Evolutionary conservation across 441 rosid species (phyloP), one percentile per base, ranked within the genome.

Genomic region (Arabidopsis hybrid): DNA sequence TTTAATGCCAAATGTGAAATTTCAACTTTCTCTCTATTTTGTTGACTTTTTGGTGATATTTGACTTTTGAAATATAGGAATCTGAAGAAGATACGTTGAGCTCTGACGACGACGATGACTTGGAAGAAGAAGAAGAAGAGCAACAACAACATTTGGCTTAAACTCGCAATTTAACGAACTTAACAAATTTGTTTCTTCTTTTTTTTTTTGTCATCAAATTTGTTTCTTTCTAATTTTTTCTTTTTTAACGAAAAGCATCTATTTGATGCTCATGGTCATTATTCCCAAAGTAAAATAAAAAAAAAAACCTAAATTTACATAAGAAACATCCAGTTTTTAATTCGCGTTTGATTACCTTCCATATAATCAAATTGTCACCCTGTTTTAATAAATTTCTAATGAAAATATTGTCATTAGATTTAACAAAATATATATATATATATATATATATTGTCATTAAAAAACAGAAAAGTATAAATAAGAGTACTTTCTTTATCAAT

Each of bases 111-210:
- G 86, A 82, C 5, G 85, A 82, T 46, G 70, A 56, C 7, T 47
- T 56, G 45, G 79, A 63, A 4, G 81, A 75, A 2, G 83, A 21
- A 26, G 77, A 75, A 3, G 83, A 26, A 34, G 77, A 65, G 49
- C 72, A 80, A 55, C 87, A 64, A 11, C 88, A 51, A 35, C 88
- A 82, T 74, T 71, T 74, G 52, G 79, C 77, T 67, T 72, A 66
- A 77, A 21, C 21, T 11, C 39, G 1, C 58, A 35, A 32, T 5
- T 16, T 47, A 65, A 58, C 66, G n/a, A 49, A 43, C 45, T 60
- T 51, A 55, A 52, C 55, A 2, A 43, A 4, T 32, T 45, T 35
- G 35, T 14, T 45, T 57, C 10, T 12, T n/a, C n/a, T n/a, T n/a
- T n/a, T n/a, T n/a, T n/a, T n/a, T n/a, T n/a, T n/a, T n/a, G n/a